phyloP scores from a whole-genome alignment of 352 stramenopile genomes.

The Plasmopara muralis region DNA sequence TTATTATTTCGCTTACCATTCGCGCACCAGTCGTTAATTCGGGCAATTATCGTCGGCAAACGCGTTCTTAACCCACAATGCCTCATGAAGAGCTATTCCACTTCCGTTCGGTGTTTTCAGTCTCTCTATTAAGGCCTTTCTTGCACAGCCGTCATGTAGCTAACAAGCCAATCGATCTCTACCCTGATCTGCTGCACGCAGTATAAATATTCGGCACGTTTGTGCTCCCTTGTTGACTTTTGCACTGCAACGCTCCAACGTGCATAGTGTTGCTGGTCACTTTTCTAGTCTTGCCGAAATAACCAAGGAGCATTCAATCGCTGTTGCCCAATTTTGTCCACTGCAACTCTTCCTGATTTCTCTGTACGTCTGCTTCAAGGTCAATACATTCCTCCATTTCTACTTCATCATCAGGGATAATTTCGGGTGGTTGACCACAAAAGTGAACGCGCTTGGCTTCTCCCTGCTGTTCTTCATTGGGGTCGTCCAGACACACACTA shows the following conservation, averaged over 20 bases:
- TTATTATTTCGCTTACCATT: too few relatives aligned
- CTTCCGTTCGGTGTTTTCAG: background rate
- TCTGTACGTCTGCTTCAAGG: conserved; percentile 12
- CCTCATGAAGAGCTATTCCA: background rate
- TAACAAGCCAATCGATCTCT: background rate
- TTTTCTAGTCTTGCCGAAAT: background rate
- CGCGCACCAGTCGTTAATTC: too few relatives aligned
- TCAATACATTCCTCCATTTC: conserved; percentile 16
- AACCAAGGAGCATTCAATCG: conserved; percentile 15
- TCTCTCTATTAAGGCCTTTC: background rate
- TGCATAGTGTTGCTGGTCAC: conserved; percentile 1
- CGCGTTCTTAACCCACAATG: background rate
- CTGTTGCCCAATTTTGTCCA: conserved; percentile 26
- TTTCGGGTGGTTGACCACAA: conserved; percentile 30
- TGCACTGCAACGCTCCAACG: background rate
- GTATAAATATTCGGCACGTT: background rate
- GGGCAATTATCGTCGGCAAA: too few relatives aligned
- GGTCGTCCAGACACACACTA: conserved; percentile 32
- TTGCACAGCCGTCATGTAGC: background rate
- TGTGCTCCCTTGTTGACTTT: background rate
- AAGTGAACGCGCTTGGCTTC: conserved; percentile 51
- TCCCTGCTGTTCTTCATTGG: conserved; percentile 25
- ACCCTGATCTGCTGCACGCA: background rate
- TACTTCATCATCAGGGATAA: conserved; percentile 31
- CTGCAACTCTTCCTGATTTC: conserved; percentile 19